Conservation (phyloP, 163 green algal species). For the Smithsoniella earleae region DNA sequence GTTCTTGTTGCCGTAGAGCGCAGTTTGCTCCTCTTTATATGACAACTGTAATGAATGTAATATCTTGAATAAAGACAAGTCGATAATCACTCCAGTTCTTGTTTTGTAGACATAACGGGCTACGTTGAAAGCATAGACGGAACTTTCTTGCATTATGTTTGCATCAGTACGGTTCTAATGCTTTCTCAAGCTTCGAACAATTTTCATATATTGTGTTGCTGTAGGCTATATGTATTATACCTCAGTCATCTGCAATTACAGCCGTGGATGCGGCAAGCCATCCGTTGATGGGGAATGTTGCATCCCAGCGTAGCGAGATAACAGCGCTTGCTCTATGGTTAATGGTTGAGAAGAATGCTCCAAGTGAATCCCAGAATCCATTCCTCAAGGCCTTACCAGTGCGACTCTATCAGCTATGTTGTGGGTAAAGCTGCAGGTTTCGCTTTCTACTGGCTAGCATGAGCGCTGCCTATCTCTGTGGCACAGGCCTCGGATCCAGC, state of each 20-base stretch:
- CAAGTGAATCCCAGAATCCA: too few relatives aligned
- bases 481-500: too few relatives aligned
- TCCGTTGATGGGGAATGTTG: constrained; percentile 36
- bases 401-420: too few relatives aligned
- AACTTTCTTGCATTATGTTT: not conserved
- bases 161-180: not conserved
- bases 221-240: constrained; percentile 47
- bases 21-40: too few relatives aligned
- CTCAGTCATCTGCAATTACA: constrained; percentile 53
- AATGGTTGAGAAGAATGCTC: constrained; percentile 43
- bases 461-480: too few relatives aligned
- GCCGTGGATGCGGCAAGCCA: constrained; percentile 50
- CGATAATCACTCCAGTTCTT: not conserved
- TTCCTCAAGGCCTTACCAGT: too few relatives aligned
- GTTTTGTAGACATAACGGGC: too few relatives aligned
- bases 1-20: too few relatives aligned
- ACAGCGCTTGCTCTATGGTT: constrained; percentile 63
- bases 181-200: not conserved
- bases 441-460: too few relatives aligned
- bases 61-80: not conserved
- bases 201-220: not conserved
- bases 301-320: constrained; percentile 55
- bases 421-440: too few relatives aligned
- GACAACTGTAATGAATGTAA: not conserved
- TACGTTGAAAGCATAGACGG: too few relatives aligned